Evolutionary conservation across 345 rosid genomes (phyloP), one percentile per base, ranked within the genome.

Genomic region (Rhodamnia argentea): DNA sequence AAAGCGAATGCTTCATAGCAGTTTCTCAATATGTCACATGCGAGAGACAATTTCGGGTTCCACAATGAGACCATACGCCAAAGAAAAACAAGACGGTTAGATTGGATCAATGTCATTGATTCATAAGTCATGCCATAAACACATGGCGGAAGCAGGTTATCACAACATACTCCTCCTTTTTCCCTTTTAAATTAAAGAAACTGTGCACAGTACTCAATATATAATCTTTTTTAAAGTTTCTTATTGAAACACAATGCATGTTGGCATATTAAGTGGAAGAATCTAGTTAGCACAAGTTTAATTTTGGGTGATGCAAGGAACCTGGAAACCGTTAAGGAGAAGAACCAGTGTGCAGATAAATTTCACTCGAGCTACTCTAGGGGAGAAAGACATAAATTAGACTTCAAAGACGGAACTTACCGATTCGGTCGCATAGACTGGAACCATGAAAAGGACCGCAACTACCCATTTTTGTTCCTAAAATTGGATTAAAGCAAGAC

Each of bases 401-500:
- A 37, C 26, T 70, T 37, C 81, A 37, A 37, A 58, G 47, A 26
- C 52, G 86, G 85, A 86, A 40, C 94, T 94, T 91, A 95, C 99
- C 5, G 98, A 96, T 86, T 96, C 94, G 13, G 91, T 90, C 23
- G 98, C 99, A 82, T 95, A 96, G 84, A 93, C 95, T 27, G 99
- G 99, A 83, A 95, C 98, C 94, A 95, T 95, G 90, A 95, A 91
- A 86, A 96, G 57, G 84, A 96, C 91, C 9, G 92, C 91, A 81
- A 95, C 98, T 44, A 94, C 85, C 98, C 99, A 95, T 89, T 96
- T 96, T 90, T 95, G 99, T 86, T 95, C 99, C 99, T 96, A 88
- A 54, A 82, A 64, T 64, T 37, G 82, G 82, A 87, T 55, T 58
- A 50, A 52, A 55, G 15, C 32, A 78, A 53, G 10, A 42, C 9